phyloP scores from a whole-genome alignment of 192 early-diverging fungal species.

The Coemansia sp. region DNA sequence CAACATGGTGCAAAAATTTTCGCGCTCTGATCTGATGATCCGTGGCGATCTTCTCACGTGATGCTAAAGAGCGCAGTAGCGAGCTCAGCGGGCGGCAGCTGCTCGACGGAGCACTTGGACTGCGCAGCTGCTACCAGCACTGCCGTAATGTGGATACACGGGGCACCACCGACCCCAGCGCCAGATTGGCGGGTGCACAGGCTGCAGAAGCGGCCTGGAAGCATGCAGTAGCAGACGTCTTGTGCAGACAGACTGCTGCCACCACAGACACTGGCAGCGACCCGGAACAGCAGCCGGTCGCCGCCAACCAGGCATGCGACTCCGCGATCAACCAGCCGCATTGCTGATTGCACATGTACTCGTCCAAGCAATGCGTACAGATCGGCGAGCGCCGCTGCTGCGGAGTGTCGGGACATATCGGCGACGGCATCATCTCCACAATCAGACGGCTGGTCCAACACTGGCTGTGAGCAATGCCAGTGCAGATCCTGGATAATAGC shows the following conservation, averaged over 20 bases:
- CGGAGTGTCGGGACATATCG: neutral
- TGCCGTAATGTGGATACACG: constrained; percentile 43
- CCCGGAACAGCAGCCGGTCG: constrained; percentile 33
- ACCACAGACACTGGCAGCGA: neutral
- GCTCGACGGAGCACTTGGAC: constrained; percentile 26
- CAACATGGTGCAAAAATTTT: constrained; percentile 10
- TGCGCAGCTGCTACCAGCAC: constrained; percentile 40
- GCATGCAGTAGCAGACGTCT: constrained; percentile 41
- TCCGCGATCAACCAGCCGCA: constrained; percentile 43
- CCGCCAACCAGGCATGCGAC: constrained; percentile 38
- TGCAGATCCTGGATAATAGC: constrained; percentile 34
- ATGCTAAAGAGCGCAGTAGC: constrained; percentile 37
- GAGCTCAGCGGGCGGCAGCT: constrained; percentile 26
- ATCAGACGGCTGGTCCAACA: neutral
- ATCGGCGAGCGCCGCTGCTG: constrained; percentile 16
- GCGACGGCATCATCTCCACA: neutral
- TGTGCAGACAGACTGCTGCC: constrained; percentile 6
- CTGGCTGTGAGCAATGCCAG: neutral
- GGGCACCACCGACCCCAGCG: constrained; percentile 14
- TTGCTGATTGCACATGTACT: constrained; percentile 22
- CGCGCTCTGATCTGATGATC: constrained; percentile 9
- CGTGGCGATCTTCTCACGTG: constrained; percentile 12
- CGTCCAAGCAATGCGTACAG: constrained; percentile 40
- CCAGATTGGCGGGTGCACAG: constrained; percentile 16
- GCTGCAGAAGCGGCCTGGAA: constrained; percentile 45